phyloP scores from a whole-genome alignment of 2,329 filamentous ascomycete genomes.

The Fusarium sp. region DNA sequence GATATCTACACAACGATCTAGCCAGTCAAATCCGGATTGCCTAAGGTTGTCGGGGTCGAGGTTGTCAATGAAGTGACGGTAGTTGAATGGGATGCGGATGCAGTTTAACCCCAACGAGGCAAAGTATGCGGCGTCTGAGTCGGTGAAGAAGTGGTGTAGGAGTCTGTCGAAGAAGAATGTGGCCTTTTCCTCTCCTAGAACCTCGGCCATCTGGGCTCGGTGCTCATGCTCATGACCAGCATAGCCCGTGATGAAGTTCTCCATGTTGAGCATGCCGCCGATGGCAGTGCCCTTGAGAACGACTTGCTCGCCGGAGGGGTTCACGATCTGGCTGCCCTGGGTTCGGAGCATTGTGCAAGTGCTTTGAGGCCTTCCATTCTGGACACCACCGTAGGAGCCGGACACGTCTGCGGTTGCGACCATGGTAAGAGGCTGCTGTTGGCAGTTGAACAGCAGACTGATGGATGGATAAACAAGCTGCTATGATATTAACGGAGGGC shows the following conservation, averaged over 20 bases:
- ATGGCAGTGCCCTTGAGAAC: conserved; percentile 53
- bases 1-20: conserved; percentile 59
- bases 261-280: conserved; percentile 56
- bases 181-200: conserved; percentile 64
- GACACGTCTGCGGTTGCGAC: conserved; percentile 18
- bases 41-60: conserved; percentile 60
- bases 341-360: conserved; percentile 46
- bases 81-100: conserved; percentile 68
- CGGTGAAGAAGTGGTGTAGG: conserved; percentile 67
- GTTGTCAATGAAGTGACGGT: conserved; percentile 64
- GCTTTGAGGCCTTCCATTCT: neutral
- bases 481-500: rapidly evolving
- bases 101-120: conserved; percentile 65
- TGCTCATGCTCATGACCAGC: conserved; percentile 66
- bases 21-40: conserved; percentile 56
- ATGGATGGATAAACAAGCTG: no score
- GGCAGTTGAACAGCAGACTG: no score
- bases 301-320: conserved; percentile 54
- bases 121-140: conserved; percentile 66
- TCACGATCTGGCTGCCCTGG: conserved; percentile 52
- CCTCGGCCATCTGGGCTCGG: conserved; percentile 60
- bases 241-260: conserved; percentile 72
- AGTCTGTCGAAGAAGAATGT: conserved; percentile 68
- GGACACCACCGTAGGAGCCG: conserved; percentile 4
- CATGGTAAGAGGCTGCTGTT: conserved; percentile 9